Conservation (phyloP, 148 eudicot species). For the Spergularia bocconei region DNA sequence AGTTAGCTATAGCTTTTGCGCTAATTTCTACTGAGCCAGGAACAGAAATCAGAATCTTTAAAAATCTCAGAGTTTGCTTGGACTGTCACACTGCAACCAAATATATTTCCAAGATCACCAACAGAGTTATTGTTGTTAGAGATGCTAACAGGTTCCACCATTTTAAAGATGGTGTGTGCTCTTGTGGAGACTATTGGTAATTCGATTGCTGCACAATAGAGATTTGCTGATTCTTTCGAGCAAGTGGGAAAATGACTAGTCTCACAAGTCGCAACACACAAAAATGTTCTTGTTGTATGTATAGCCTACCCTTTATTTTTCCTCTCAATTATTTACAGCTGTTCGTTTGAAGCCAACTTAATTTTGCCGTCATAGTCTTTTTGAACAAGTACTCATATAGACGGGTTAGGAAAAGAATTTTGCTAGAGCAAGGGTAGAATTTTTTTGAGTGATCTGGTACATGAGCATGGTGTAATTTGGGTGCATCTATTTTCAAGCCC, state of each 20-base stretch:
- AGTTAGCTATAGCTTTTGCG: constrained; percentile 80
- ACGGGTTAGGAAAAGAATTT: no score
- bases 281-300: no score
- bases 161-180: constrained; percentile 66
- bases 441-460: no score
- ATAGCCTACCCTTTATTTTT: no score
- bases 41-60: constrained; percentile 67
- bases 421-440: no score
- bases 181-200: constrained; percentile 86
- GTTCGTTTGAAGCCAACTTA: no score
- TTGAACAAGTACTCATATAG: no score
- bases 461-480: no score
- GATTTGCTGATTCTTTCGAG: constrained; percentile 5
- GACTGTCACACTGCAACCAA: constrained; percentile 86
- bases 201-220: not conserved
- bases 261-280: not conserved
- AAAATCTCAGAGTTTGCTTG: constrained; percentile 80
- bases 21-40: constrained; percentile 63
- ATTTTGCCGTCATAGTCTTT: no score
- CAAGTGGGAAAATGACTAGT: not conserved
- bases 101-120: constrained; percentile 54
- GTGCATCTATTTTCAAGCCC: not conserved
- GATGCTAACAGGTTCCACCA: constrained; percentile 92
- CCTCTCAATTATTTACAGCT: no score
- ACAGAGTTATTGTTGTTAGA: constrained; percentile 67